Percentiles rank a stretch among this genome's conserved stretches.
These are phyloP conservation scores for Hibiscus mutabilis DNA, from an alignment of 345 rosid species.

Conservation along the genomic window DNA sequence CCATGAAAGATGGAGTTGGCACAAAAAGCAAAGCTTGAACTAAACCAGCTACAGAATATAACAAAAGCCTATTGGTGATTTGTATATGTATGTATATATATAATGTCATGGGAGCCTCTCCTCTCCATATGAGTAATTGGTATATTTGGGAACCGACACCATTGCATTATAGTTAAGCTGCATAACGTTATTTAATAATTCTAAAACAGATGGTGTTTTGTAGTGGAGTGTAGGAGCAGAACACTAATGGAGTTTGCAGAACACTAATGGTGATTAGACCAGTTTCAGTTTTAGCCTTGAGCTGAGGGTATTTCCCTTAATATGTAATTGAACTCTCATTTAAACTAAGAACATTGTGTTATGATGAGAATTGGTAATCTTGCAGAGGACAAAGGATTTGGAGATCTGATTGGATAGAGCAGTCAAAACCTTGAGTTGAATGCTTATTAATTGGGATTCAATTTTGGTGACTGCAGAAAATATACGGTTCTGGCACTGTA, in stretches of 20 bases:
- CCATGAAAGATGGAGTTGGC: conserved; percentile 23
- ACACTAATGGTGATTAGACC: no score
- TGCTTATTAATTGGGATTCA: neutral
- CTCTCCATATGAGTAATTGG: conserved; percentile 19
- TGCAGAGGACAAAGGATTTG: no score
- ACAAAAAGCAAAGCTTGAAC: neutral
- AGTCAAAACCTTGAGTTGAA: no score
- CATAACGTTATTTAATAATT: neutral
- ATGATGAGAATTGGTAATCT: neutral
- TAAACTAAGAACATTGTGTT: neutral
- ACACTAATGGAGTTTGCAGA: no score
- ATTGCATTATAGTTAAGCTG: conserved; percentile 9
- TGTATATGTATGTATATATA: no score
- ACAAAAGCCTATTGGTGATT: neutral
- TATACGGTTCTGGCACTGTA: neutral
- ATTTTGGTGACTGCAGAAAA: neutral
- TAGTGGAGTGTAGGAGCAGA: neutral
- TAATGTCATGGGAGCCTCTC: neutral
- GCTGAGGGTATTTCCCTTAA: neutral
- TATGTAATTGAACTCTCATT: no score
- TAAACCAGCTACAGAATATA: neutral
- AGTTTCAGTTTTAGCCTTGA: neutral
- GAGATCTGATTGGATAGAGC: no score
- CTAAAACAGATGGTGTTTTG: conserved; percentile 15
- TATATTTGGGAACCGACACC: conserved; percentile 15